Conservation (phyloP, 2,329 filamentous ascomycete genomes). For the Esteya vermicola region DNA sequence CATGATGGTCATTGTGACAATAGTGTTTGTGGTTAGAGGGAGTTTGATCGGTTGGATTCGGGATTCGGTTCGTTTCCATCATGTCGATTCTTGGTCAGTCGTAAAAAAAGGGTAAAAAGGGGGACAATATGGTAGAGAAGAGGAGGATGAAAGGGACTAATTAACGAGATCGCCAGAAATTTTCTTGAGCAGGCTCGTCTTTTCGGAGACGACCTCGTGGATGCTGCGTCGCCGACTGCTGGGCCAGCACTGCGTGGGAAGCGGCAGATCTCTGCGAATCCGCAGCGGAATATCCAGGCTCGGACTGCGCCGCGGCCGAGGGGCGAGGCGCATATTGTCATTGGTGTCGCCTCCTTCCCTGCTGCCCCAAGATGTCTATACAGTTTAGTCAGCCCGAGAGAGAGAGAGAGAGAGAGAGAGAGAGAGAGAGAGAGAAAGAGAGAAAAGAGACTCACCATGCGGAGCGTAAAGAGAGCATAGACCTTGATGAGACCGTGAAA, state of each 20-base stretch:
- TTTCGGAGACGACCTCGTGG: conserved; percentile 4
- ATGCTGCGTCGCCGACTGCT: background rate
- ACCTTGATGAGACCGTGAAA: conserved; percentile 88
- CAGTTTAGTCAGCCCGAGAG: background rate
- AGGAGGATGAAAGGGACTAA: too few relatives aligned
- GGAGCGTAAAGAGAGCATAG: conserved; percentile 69
- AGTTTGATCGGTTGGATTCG: too few relatives aligned
- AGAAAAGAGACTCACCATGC: conserved; percentile 47
- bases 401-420: background rate
- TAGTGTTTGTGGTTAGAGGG: too few relatives aligned
- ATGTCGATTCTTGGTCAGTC: too few relatives aligned
- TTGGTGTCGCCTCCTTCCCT: conserved; percentile 82
- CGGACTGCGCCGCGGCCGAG: conserved; percentile 7
- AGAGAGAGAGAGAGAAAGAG: background rate
- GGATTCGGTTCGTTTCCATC: too few relatives aligned
- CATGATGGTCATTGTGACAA: too few relatives aligned
- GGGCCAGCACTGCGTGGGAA: background rate
- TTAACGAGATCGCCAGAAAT: background rate
- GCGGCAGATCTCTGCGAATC: conserved; percentile 3
- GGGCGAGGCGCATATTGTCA: conserved; percentile 27
- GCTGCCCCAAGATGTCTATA: conserved; percentile 87
- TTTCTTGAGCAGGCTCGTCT: conserved; percentile 4
- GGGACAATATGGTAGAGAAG: too few relatives aligned
- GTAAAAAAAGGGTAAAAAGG: too few relatives aligned
- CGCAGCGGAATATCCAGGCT: conserved; percentile 26